These are phyloP conservation scores for Hemisphaericaspora xylanilytica DNA, from an alignment of 1,139 yeast genomes.

Conservation along the genomic window DNA sequence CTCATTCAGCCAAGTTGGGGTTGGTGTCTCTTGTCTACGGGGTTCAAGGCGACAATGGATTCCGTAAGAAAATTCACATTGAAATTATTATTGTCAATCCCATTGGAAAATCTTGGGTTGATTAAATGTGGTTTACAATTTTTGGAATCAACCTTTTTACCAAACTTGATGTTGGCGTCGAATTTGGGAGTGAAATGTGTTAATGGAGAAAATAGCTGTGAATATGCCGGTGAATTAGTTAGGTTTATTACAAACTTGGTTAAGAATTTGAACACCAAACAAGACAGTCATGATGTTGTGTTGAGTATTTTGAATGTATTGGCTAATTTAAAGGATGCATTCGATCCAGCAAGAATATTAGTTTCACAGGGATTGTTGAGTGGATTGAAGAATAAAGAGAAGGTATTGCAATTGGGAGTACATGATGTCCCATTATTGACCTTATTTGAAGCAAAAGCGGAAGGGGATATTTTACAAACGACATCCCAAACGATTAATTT, in stretches of 20 bases:
- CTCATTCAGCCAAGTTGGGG: constrained; percentile 72
- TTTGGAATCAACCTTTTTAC: constrained; percentile 54
- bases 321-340: constrained; percentile 48
- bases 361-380: constrained; percentile 54
- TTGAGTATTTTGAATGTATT: constrained; percentile 45
- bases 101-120: constrained; percentile 48
- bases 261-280: constrained; percentile 28
- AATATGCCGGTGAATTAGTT: constrained; percentile 54
- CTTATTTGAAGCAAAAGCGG: constrained; percentile 55
- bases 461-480: constrained; percentile 56
- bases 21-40: constrained; percentile 67
- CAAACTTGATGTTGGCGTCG: constrained; percentile 63
- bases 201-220: constrained; percentile 40
- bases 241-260: constrained; percentile 49
- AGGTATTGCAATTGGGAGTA: constrained; percentile 27
- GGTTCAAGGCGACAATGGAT: constrained; percentile 76
- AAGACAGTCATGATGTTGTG: constrained; percentile 21
- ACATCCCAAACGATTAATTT: constrained; percentile 52
- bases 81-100: constrained; percentile 54
- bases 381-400: constrained; percentile 41
- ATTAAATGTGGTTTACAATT: constrained; percentile 46
- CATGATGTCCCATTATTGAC: constrained; percentile 33
- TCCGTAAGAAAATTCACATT: constrained; percentile 69
- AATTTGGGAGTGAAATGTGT: constrained; percentile 47
- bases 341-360: constrained; percentile 72